Evolutionary conservation across 345 rosid genomes (phyloP), one percentile per base, ranked within the genome.

Genomic region (Pistacia atlantica): DNA sequence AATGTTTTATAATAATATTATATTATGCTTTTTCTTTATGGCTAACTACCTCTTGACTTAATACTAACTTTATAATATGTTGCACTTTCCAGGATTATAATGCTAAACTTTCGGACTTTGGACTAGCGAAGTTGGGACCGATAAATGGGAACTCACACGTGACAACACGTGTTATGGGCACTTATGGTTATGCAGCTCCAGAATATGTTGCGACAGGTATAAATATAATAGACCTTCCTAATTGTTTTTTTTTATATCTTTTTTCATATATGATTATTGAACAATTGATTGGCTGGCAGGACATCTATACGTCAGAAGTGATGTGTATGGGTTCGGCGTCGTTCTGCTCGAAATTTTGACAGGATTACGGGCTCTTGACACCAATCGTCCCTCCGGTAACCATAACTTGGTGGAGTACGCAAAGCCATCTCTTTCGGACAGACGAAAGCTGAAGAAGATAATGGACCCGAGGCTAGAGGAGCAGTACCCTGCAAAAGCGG

Each of bases 81-180:
- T 51, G 13, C 55, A 0, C 64, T 28, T 66, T 38, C n/a, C 81
- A 94, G 98, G 84, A 64, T 16, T 92, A 81, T 67, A 72, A 89
- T 70, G 90, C 97, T 16, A 94, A 92, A 73, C 91, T 94, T 46
- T 94, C 98, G 0, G 97, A 92, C 77, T 94, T 94, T 52, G 98
- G 98, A 48, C 76, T 94, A 13, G 98, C 95, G 0, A 94, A 91
- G 74, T 67, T 81, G 1, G 97, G 98, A 12, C 98, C 98, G 0
- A 75, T 81, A 1, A 84, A 89, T 64, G 98, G 97, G 71, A 51
- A 78, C 56, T 84, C 97, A 0, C 97, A 94, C 22, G 86, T 94
- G 4, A 86, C 98, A 46, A 92, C 97, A 0, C 84, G 85, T 12
- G 80, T 91, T 45, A 78, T 92, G 87, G 97, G 98, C 75, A 94